These are phyloP conservation scores for Miamiensis avidus DNA, from an alignment of 169 alveolate species.

Conservation along the genomic window DNA sequence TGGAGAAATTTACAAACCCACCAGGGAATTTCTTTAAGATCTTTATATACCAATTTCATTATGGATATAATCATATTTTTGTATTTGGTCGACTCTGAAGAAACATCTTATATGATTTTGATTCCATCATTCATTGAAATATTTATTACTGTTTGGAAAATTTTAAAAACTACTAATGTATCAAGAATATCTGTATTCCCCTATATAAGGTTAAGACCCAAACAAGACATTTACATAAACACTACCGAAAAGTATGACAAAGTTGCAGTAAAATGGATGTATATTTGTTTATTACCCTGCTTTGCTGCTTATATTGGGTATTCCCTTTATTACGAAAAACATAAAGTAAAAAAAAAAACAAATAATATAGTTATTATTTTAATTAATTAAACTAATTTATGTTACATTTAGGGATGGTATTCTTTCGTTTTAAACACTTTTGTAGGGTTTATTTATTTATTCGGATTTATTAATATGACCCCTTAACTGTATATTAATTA, in stretches of 20 bases:
- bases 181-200: slow-evolving; percentile 84
- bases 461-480: slow-evolving; percentile 96
- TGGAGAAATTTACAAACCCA: slow-evolving; percentile 95
- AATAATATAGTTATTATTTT: too few species aligned
- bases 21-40: slow-evolving; percentile 94
- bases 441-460: slow-evolving; percentile 92
- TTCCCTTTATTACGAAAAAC: slow-evolving; percentile 88
- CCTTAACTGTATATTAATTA: slow-evolving; percentile 98
- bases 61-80: slow-evolving; percentile 91
- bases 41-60: slow-evolving; percentile 87
- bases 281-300: slow-evolving; percentile 42
- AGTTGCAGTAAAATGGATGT: slow-evolving; percentile 1
- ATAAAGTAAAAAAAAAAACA: slow-evolving; percentile 51
- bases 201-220: slow-evolving; percentile 41
- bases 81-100: slow-evolving; percentile 92
- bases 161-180: slow-evolving; percentile 91
- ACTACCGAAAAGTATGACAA: slow-evolving; percentile 57
- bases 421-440: slow-evolving; percentile 92
- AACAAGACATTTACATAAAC: slow-evolving; percentile 16
- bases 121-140: slow-evolving; percentile 91
- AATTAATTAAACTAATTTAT: too few species aligned
- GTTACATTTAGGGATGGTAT: slow-evolving; percentile 92
- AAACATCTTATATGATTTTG: slow-evolving; percentile 91
- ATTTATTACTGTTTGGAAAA: slow-evolving; percentile 90
- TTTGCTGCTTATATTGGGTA: slow-evolving; percentile 90